Base-by-base conservation (phyloP, 1,284 basidiomycete genomes). In the Cyathus pygmaeus region DNA sequence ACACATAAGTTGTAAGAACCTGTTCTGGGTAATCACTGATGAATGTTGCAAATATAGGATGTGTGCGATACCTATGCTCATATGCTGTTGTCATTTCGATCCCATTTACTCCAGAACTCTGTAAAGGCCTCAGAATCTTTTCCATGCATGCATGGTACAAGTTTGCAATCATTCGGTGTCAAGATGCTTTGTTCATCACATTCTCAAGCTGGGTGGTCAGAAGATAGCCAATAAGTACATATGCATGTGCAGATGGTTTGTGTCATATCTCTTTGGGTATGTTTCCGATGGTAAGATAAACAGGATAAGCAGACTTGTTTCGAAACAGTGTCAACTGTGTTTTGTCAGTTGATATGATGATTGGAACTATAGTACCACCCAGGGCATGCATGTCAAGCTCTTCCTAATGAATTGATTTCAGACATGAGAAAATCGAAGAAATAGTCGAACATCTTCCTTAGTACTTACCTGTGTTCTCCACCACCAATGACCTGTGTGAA, bases 211-310 rank as follows among this genome's bases (percentile, higher is more conserved):
- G 63, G 0, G 78, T 63, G 0, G 75, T 78, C 0, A 80, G 80
- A 1, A 84, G 72, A 60, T 84, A 84, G 0, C 64, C 81, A 13
- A 83, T 55, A 0, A 85, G 73, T 3, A 84, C 67, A 21, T 79
- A 73, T 0, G 68, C 79, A 3, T 66, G 71, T 1, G 61, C 59
- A 0, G 76, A 80, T 1, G 79, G 77, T 56, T 80, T 79, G 1
- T 71, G 67, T 1, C 72, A 68, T 3, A 81, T 73, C 3, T 74
- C 69, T 53, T 83, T 81, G 1, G 81, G 79, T n/a, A 84, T 59
- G 62, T 83, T 83, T 4, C 81, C 81, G 39, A 84, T 79, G 0
- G 79, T 83, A 19, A 84, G 51, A 54, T 83, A 83, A 0, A 84
- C 68, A 0, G 82, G 81, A 55, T 83, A 83, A 2, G 77, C 79